phyloP scores from a whole-genome alignment of 2,329 filamentous ascomycete species.

The Emergomyces orientalis region DNA sequence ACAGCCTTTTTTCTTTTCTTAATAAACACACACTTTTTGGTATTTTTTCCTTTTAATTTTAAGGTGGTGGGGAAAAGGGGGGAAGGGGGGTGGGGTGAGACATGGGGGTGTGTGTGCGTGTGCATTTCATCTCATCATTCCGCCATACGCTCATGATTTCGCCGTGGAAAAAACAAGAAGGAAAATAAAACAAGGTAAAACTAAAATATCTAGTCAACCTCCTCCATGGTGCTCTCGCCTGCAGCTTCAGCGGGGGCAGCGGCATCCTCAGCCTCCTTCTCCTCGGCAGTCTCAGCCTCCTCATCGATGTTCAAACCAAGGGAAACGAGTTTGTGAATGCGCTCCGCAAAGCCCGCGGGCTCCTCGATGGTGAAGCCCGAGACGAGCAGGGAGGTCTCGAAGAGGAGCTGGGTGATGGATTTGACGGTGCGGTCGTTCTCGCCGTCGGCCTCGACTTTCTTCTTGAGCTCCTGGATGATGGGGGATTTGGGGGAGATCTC shows the following conservation, averaged over 20 bases:
- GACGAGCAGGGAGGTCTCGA: slow-evolving; percentile 96
- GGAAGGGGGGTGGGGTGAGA: too few species aligned
- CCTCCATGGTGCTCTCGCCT: slow-evolving; percentile 96
- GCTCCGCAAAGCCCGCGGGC: slow-evolving; percentile 94
- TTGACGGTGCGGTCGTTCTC: slow-evolving; percentile 99
- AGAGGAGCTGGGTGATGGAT: slow-evolving; percentile 96
- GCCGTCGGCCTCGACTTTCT: slow-evolving; percentile 94
- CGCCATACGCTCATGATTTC: not conserved
- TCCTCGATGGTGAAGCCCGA: slow-evolving; percentile 99
- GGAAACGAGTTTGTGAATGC: slow-evolving; percentile 99
- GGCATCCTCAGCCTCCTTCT: slow-evolving; percentile 50
- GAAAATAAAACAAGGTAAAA: not conserved
- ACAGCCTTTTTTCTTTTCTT: not conserved
- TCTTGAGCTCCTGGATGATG: slow-evolving; percentile 98
- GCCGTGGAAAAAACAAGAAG: not conserved
- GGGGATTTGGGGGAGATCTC: slow-evolving; percentile 98
- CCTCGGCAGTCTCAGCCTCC: slow-evolving; percentile 60
- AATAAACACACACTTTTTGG: not conserved
- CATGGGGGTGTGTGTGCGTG: not conserved
- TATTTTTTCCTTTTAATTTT: slow-evolving; percentile 5
- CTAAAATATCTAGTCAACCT: slow-evolving; percentile 71
- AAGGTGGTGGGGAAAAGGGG: too few species aligned
- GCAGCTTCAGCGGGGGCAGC: slow-evolving; percentile 54
- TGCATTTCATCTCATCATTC: slow-evolving; percentile 5
- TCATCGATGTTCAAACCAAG: slow-evolving; percentile 96